phyloP scores from a whole-genome alignment of 345 rosid species.

The rapeseed (Brassica napus) region DNA sequence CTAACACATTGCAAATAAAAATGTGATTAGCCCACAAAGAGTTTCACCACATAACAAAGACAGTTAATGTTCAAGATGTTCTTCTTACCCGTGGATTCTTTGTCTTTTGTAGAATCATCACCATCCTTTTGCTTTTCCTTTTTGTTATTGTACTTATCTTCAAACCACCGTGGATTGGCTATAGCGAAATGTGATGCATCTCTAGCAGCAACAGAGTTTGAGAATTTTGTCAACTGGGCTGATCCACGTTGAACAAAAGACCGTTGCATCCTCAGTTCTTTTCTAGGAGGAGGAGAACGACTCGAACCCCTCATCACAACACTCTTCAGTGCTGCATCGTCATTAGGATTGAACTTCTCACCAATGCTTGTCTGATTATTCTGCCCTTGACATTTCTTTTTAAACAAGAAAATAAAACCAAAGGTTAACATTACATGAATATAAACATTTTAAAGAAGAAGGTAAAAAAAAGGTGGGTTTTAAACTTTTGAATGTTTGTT shows the following conservation, averaged over 20 bases:
- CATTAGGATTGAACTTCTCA: neutral
- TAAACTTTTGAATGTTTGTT: no score
- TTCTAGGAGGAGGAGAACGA: slow-evolving; percentile 38
- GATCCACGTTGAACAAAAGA: slow-evolving; percentile 51
- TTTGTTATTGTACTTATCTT: slow-evolving; percentile 36
- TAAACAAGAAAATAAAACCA: slow-evolving; percentile 10
- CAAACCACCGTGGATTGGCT: slow-evolving; percentile 45
- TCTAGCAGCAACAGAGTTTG: slow-evolving; percentile 82
- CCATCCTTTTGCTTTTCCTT: slow-evolving; percentile 35
- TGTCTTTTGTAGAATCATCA: slow-evolving; percentile 42
- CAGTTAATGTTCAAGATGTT: neutral
- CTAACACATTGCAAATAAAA: slow-evolving; percentile 28
- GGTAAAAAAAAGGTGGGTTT: no score
- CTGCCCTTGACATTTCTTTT: slow-evolving; percentile 57
- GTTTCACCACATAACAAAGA: slow-evolving; percentile 10
- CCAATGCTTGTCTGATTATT: slow-evolving; percentile 23
- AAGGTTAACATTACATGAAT: neutral
- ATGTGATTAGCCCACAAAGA: slow-evolving; percentile 12
- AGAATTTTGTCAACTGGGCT: slow-evolving; percentile 61
- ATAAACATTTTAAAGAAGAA: no score
- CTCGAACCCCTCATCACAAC: slow-evolving; percentile 35
- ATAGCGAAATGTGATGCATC: slow-evolving; percentile 55
- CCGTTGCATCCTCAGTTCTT: slow-evolving; percentile 51
- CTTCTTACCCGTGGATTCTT: slow-evolving; percentile 46
- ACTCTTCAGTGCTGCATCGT: slow-evolving; percentile 31